phyloP scores from a whole-genome alignment of 495 filamentous ascomycete genomes.

The Chaetomium cochliodes region DNA sequence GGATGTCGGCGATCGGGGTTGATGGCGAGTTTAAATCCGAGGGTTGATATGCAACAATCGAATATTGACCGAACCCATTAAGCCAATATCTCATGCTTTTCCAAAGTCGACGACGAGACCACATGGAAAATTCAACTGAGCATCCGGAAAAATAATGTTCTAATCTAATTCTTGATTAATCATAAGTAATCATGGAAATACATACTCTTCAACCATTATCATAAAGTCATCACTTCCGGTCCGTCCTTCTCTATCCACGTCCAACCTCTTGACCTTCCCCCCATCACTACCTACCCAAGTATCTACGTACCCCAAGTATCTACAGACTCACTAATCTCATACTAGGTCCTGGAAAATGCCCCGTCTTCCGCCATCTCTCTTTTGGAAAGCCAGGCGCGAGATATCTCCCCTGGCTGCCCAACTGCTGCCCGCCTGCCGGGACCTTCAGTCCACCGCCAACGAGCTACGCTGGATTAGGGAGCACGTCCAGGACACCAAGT shows the following conservation, averaged over 20 bases:
- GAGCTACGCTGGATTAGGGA: slow-evolving; percentile 87
- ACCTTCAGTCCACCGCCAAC: slow-evolving; percentile 62
- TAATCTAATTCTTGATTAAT: no score
- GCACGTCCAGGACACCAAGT: slow-evolving; percentile 37
- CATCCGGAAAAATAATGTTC: no score
- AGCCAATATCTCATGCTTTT: slow-evolving; percentile 1
- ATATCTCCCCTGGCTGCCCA: slow-evolving; percentile 60
- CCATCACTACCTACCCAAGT: neutral
- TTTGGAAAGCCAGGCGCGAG: slow-evolving; percentile 54
- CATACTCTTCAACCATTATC: no score
- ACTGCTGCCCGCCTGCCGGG: slow-evolving; percentile 69
- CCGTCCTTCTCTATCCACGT: neutral
- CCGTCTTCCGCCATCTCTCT: slow-evolving; percentile 60
- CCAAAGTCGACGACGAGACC: neutral
- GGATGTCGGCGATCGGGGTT: slow-evolving; percentile 10
- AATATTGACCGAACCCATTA: neutral
- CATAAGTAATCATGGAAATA: no score
- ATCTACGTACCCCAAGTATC: no score
- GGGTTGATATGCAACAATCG: neutral
- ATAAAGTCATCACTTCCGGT: neutral
- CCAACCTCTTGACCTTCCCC: neutral
- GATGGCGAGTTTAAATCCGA: slow-evolving; percentile 9
- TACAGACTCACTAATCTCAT: neutral
- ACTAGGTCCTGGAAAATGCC: slow-evolving; percentile 57
- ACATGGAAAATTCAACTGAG: no score